Evolutionary conservation across 495 filamentous ascomycete species (phyloP).

Genomic region (Neurospora hispaniola): DNA sequence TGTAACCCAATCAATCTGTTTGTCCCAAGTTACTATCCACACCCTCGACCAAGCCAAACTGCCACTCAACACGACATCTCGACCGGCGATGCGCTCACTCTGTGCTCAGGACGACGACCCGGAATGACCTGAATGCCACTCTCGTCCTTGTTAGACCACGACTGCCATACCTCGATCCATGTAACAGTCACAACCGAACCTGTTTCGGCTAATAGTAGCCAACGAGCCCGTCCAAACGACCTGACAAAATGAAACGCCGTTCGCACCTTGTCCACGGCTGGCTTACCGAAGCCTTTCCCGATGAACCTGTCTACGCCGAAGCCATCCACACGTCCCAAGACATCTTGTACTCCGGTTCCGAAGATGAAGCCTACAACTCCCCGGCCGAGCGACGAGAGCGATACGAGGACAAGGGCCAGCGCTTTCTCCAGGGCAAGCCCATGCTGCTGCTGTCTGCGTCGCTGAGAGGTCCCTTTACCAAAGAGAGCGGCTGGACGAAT

Average conservation of each 20-base stretch:
- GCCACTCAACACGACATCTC: neutral
- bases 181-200: neutral
- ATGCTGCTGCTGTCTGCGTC: conserved; percentile 52
- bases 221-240: neutral
- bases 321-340: conserved; percentile 25
- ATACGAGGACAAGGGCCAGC: conserved; percentile 47
- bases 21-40: neutral
- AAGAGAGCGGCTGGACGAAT: conserved; percentile 47
- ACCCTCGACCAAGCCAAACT: neutral
- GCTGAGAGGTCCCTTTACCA: conserved; percentile 52
- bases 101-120: neutral
- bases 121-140: neutral
- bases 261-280: conserved; percentile 3
- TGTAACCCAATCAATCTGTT: neutral
- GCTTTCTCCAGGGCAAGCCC: conserved; percentile 47
- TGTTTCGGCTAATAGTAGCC: neutral
- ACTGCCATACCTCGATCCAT: neutral
- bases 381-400: conserved; percentile 42
- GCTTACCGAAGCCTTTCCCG: conserved; percentile 11
- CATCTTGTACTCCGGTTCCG: conserved; percentile 43
- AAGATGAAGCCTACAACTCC: conserved; percentile 41
- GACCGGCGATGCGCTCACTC: neutral
- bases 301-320: conserved; percentile 35
- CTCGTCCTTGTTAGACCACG: neutral
- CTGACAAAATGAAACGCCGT: neutral